These are phyloP conservation scores for Erodium maritimum DNA, from an alignment of 345 rosid species.

Conservation along the genomic window DNA sequence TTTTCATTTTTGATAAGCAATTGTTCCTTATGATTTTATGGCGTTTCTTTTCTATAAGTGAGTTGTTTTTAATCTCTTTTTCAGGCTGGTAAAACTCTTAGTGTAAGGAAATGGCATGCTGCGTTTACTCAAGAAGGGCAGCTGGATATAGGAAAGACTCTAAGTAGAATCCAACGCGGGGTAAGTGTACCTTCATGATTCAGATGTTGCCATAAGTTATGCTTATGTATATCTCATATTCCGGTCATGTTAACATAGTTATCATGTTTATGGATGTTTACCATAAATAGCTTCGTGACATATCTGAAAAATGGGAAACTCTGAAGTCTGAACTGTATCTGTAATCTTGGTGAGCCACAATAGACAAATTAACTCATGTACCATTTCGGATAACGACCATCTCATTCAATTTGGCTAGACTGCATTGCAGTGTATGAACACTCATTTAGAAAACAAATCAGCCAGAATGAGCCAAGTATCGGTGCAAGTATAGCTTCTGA, in stretches of 20 bases:
- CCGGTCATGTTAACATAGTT: not conserved
- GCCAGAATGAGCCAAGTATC: too few species aligned
- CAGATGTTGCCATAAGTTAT: slow-evolving; percentile 2
- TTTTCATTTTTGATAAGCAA: too few species aligned
- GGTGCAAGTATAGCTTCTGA: too few species aligned
- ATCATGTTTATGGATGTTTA: not conserved
- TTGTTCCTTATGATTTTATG: not conserved
- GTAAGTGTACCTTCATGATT: slow-evolving; percentile 27
- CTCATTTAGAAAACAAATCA: too few species aligned
- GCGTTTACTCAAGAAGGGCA: slow-evolving; percentile 69
- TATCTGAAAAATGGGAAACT: too few species aligned
- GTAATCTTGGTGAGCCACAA: too few species aligned
- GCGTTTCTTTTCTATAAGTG: not conserved
- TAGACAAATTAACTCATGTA: too few species aligned
- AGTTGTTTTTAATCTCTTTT: slow-evolving; percentile 10
- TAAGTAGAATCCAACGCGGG: slow-evolving; percentile 72
- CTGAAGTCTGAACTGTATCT: too few species aligned
- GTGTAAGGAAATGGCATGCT: slow-evolving; percentile 94
- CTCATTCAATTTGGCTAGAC: too few species aligned
- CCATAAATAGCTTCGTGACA: too few species aligned
- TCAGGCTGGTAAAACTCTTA: slow-evolving; percentile 96
- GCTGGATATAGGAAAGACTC: slow-evolving; percentile 73
- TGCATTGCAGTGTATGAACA: too few species aligned
- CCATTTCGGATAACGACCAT: too few species aligned
- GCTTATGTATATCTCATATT: not conserved